phyloP scores from a whole-genome alignment of 2,329 filamentous ascomycete species.

The Gaeumannomyces sp. region DNA sequence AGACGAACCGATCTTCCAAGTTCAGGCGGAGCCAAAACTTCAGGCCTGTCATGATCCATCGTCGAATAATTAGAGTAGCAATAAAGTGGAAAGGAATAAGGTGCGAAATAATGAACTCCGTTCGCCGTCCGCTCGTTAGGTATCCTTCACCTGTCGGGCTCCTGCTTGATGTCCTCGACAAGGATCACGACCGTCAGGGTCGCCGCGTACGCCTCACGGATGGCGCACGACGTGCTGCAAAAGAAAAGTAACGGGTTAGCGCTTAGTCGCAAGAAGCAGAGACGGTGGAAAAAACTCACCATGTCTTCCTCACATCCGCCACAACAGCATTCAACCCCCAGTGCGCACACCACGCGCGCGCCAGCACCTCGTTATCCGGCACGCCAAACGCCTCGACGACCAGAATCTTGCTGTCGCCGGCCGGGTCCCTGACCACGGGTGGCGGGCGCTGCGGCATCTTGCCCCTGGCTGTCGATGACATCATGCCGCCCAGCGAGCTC shows the following conservation, averaged over 20 bases:
- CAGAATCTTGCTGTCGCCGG: conserved; percentile 59
- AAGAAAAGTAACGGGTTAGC: not conserved
- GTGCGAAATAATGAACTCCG: not conserved
- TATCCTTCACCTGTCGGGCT: not conserved
- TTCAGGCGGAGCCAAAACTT: not conserved
- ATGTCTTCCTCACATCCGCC: conserved; percentile 63
- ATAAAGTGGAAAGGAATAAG: not conserved
- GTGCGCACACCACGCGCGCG: conserved; percentile 70
- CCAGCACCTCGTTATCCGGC: conserved; percentile 69
- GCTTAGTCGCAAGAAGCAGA: not conserved
- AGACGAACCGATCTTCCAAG: not conserved
- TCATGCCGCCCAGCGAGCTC: conserved; percentile 5
- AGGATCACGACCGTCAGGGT: conserved; percentile 68
- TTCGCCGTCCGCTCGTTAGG: not conserved
- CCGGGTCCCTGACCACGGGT: conserved; percentile 26
- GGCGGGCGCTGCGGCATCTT: conserved; percentile 10
- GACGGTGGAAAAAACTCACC: conserved; percentile 35
- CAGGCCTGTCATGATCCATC: not conserved
- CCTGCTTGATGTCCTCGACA: conserved; percentile 37
- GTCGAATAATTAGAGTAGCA: not conserved
- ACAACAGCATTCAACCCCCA: conserved; percentile 68
- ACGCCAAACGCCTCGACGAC: conserved; percentile 69
- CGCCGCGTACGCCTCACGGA: conserved; percentile 69
- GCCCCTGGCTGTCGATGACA: conserved; percentile 13
- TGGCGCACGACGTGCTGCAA: conserved; percentile 61